phyloP scores from a whole-genome alignment of 192 early-diverging fungal genomes.

The Mortierella antarctica region DNA sequence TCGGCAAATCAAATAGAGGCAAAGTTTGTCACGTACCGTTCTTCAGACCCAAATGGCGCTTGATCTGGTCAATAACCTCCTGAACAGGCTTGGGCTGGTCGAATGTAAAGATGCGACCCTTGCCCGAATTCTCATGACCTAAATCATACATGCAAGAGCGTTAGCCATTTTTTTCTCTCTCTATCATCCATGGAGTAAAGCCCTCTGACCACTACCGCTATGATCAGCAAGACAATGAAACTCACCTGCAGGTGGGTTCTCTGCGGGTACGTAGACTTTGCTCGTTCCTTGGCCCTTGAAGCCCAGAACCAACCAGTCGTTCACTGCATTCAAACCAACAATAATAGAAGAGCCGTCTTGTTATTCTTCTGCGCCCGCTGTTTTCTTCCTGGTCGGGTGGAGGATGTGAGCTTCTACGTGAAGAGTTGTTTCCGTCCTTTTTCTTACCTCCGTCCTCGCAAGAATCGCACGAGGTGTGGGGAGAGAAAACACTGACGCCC shows the following conservation, averaged over 20 bases:
- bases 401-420: too few relatives aligned
- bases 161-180: not conserved
- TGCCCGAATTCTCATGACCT: conserved; percentile 68
- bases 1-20: not conserved
- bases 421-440: too few relatives aligned
- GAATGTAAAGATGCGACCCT: conserved; percentile 73
- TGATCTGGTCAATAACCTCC: conserved; percentile 69
- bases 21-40: conserved; percentile 60
- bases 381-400: too few relatives aligned
- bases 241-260: conserved; percentile 66
- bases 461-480: conserved; percentile 91
- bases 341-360: not conserved
- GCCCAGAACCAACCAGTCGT: conserved; percentile 90
- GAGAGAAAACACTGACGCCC: conserved; percentile 89
- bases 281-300: conserved; percentile 59
- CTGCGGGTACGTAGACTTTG: conserved; percentile 48
- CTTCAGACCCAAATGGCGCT: conserved; percentile 70
- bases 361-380: too few relatives aligned
- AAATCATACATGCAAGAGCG: not conserved
- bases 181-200: not conserved
- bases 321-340: conserved; percentile 58
- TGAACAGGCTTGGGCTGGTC: conserved; percentile 61
- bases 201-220: not conserved
- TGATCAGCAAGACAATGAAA: not conserved
- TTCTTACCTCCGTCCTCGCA: conserved; percentile 73